Evolutionary conservation across 2,329 filamentous ascomycete species (phyloP).

Genomic region (Fusarium torulosum): DNA sequence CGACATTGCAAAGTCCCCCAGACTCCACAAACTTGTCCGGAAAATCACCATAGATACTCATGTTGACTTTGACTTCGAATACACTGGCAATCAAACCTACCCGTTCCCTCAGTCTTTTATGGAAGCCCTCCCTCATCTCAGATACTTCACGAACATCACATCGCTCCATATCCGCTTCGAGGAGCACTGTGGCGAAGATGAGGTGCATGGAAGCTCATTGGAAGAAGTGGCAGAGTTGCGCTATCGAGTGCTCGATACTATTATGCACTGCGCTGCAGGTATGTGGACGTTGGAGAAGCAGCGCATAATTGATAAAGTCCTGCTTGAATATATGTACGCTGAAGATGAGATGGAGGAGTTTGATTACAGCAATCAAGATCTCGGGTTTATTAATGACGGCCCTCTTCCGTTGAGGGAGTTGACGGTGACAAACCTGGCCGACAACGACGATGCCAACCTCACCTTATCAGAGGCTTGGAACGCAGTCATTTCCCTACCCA

Average conservation of each 20-base stretch:
- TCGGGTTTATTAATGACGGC: accelerated
- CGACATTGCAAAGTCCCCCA: slow-evolving; percentile 9
- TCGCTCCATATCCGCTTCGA: slow-evolving; percentile 23
- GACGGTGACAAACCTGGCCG: slow-evolving; percentile 30
- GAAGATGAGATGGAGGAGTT: not conserved
- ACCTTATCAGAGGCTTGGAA: slow-evolving; percentile 11
- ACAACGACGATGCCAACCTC: slow-evolving; percentile 1
- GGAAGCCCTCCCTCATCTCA: slow-evolving; percentile 1
- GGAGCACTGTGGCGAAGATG: slow-evolving; percentile 11
- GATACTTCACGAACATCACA: not conserved
- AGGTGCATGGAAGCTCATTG: accelerated
- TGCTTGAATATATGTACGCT: not conserved
- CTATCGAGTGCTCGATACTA: slow-evolving; percentile 31
- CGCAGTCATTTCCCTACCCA: not conserved
- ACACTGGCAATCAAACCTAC: not conserved
- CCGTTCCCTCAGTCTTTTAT: slow-evolving; percentile 1
- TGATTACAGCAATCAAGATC: slow-evolving; percentile 2
- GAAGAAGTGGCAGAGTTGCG: slow-evolving; percentile 27
- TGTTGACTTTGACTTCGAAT: slow-evolving; percentile 12
- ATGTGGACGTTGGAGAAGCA: slow-evolving; percentile 31
- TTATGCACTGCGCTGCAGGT: slow-evolving; percentile 29
- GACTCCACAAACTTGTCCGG: slow-evolving; percentile 13
- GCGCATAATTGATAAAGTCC: slow-evolving; percentile 1
- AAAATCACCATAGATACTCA: slow-evolving; percentile 35
- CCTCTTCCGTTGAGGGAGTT: slow-evolving; percentile 19